Evolutionary conservation across 257 asterid genomes (phyloP), one percentile per base, ranked within the genome.

Genomic region (Galeopsis tetrahit): DNA sequence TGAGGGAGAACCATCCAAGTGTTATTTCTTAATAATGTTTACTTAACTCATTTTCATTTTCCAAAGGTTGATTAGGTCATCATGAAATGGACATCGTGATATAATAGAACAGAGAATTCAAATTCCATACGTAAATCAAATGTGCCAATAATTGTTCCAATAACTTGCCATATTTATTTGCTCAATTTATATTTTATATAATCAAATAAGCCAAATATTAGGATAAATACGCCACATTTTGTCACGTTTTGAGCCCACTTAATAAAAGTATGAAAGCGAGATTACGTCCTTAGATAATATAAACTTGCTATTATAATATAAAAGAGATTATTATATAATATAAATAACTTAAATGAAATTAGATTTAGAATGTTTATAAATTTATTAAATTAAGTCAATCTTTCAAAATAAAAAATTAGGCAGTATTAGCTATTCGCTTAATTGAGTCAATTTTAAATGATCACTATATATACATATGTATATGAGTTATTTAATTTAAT

Each of bases 71-170:
- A 66, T 33, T 33, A 49, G 71, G 0, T 51, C n/a, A 35, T 17
- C 39, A 7, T 8, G 39, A 39, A 59, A 11, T 33, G 7, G 39
- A 36, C 40, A 7, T 67, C 38, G 5, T 75, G 36, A 58, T 43
- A 14, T 13, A 13, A 33, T 43, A 14, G 17, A 13, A 33, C 4
- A 34, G 9, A 14, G 56, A 75, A 34, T 36, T 51, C 51, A 75
- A 75, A n/a, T 68, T 32, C 5, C 33, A 49, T 14, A 59, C 67
- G 71, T 33, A 62, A 59, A 57, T 4, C n/a, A 4, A 17, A 58
- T 58, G 14, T 33, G 40, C 40, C 63, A 58, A 67, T 75, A 21
- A 67, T 67, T 58, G 78, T 3, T 10, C 38, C 59, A 6, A 64
- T 32, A 44, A 32, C 60, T 33, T 66, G 28, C 59, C 34, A 31